Base-by-base conservation (phyloP, 345 rosid species). In the Hirschfeldia incana region DNA sequence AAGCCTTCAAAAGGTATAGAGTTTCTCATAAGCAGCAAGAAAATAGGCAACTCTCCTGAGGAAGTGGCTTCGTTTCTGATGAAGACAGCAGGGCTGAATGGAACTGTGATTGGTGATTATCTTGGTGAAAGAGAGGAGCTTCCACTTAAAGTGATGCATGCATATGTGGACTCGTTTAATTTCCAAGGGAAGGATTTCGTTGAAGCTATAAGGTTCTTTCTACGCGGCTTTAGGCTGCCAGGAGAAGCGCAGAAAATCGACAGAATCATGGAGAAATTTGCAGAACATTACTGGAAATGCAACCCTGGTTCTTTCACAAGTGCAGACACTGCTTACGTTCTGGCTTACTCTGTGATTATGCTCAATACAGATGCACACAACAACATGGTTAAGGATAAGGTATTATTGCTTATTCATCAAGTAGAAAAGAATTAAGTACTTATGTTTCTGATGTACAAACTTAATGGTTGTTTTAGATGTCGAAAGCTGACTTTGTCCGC, bases 211-310 rank as follows among this genome's bases (percentile, higher is more conserved):
- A 91, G 98, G 85, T 95, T 91, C 85, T 93, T 95, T 82, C 82
- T 95, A 36, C 84, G 89, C 11, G 98, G 99, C 77, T 95, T 95
- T 77, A 90, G 96, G 87, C 85, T 95, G 76, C 99, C 98, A 7
- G 98, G 98, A 76, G 99, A 95, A 85, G 97, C 99, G 1, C 98
- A 95, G 83, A 95, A 95, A 80, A 95, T 95, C 71, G 99, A 95
- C 72, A 88, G 98, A 58, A 90, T 95, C 71, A 93, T 95, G 98
- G 98, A 93, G 33, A 93, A 95, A 84, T 95, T 93, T 84, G 99
- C 99, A 28, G 97, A 95, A 80, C 94, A 97, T 57, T 95, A 89
- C 79, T 95, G 99, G 82, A 93, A 89, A 89, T 91, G 95, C 82
- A 93, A 89, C 82, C 97, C 98, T 39, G 88, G 65, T 80, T 93